Base-by-base conservation (phyloP, 805 yeast genomes). In the Metschnikowia lachancei region DNA sequence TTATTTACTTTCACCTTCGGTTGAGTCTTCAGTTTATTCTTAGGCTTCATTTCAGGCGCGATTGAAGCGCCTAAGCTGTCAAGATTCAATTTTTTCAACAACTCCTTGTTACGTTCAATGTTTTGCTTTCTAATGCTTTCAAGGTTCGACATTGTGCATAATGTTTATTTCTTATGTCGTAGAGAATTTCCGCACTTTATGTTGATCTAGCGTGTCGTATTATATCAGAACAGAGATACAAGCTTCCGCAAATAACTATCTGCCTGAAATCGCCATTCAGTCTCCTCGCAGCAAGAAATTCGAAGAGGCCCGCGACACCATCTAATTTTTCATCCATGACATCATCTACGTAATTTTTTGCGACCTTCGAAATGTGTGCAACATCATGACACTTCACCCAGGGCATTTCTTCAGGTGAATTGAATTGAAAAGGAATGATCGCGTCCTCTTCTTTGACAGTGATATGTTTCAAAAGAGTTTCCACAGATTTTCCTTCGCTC, bases 331-430 rank as follows among this genome's bases (percentile, higher is more conserved):
- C 29, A 3, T 29, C 32, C 5, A 45, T 35, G 3, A 59, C 55
- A 19, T 60, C 63, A 14, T 2, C 72, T 53, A 50, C 52, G 17
- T 44, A 61, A 12, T 43, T 41, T n/a, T 53, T 52, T 1, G 68
- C 70, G 9, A 26, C 49, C 31, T n/a, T 39, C 42, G 22, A 37
- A 30, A 83, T 58, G 14, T 62, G 66, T 1, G 47, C 55, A 0
- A 70, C 58, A 3, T 60, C 56, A 51, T 70, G 72, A 1, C 91
- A 67, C 35, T 71, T 58, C 4, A 94, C 81, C 98, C 98, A 94
- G 0, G 98, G 97, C 99, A 94, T 94, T 0, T 88, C 85, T 12
- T 84, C 91, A 0, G 95, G 92, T 1, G 67, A 56, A 2, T 82
- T 77, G 61, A 91, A 94, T 28, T 69, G 60, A 0, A 92, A 81